Base-by-base conservation (phyloP, 2,329 filamentous ascomycete species). In the Hymenoscyphus repandus region DNA sequence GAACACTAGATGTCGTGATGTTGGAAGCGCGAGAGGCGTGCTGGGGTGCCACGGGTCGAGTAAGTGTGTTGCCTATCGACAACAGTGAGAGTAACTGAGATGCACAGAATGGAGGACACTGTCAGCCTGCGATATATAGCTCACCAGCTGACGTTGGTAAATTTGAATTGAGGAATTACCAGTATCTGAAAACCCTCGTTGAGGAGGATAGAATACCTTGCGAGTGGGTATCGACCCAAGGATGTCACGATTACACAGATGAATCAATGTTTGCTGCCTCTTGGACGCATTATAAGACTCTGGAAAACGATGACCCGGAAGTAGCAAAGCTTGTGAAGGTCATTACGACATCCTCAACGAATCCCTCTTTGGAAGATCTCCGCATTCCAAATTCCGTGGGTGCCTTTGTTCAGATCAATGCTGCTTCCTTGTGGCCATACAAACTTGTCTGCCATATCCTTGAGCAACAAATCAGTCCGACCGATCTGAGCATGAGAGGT, bases 11-110 rank as follows among this genome's bases (percentile, higher is more conserved):
- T n/a, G 77, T 90, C 6, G 73, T 91, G 5, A 77, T 91, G 72
- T 73, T 92, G 5, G 88, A 92, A 69, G 88, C 88, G 12, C 75
- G 88, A 60, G 87, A 91, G 71, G 86, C 83, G 3, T 91, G 87
- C 63, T 90, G 80, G 79, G 88, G 88, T 15, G 88, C 88, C n/a
- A 92, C 87, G 1, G 87, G 88, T n/a, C 72, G 87, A 63, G 85
- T 88, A 63, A 74, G 81, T 74, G 3, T n/a, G 47, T n/a, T 7
- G 7, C 30, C n/a, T 44, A 20, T 41, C 30, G 18, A 43, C 11
- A 9, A 33, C 13, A 18, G 34, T 10, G 10, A 37, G 10, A 38
- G 12, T 18, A 27, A 13, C 17, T 41, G 11, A 50, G 15, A 38
- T 18, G 39, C n/a, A 6, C 54, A 83, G 78, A 85, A 85, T 63